Evolutionary conservation across 2,329 filamentous ascomycete genomes (phyloP), one percentile per base, ranked within the genome.

Genomic region (Elsinoe necatrix): DNA sequence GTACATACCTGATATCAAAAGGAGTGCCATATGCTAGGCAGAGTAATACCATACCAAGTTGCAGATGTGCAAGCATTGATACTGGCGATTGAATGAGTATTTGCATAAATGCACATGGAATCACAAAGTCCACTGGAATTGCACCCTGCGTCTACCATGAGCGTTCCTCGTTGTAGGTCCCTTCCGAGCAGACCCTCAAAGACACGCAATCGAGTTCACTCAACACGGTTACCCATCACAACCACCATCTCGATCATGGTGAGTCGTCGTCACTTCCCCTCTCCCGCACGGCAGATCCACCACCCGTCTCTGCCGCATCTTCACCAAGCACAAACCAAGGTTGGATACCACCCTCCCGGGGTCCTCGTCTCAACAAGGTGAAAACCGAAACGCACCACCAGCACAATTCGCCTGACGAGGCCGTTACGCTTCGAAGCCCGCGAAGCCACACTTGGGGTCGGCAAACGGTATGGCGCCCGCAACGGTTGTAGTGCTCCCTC

Each of bases 401-500:
- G 4, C 4, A 43, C 7, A 43, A 4, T 4, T 20, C 27, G 27
- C 27, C 27, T 9, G 27, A 29, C 27, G 4, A 4, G 9, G 27
- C 27, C 27, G 27, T 29, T 29, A 29, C 27, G 27, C 9, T 29
- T 4, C 27, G 27, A 29, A 9, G 4, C 27, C 4, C 27, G 27
- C 4, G 4, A 4, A 9, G 4, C 27, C 27, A 29, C 27, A 29
- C 27, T 4, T 29, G 27, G 27, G 4, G 4, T 4, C 35, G 35
- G 14, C n/a, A n/a, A n/a, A n/a, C n/a, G n/a, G n/a, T n/a, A n/a
- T n/a, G n/a, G n/a, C n/a, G n/a, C n/a, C n/a, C n/a, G n/a, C 25
- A 50, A 50, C 45, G 45, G 45, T 50, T 29, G 45, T 50, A 50
- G 27, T 50, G 45, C 25, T 50, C 34, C 45, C 45, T 20, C 29